These are phyloP conservation scores for Sporothrix protearum DNA, from an alignment of 2,329 filamentous ascomycete species.

Conservation along the genomic window DNA sequence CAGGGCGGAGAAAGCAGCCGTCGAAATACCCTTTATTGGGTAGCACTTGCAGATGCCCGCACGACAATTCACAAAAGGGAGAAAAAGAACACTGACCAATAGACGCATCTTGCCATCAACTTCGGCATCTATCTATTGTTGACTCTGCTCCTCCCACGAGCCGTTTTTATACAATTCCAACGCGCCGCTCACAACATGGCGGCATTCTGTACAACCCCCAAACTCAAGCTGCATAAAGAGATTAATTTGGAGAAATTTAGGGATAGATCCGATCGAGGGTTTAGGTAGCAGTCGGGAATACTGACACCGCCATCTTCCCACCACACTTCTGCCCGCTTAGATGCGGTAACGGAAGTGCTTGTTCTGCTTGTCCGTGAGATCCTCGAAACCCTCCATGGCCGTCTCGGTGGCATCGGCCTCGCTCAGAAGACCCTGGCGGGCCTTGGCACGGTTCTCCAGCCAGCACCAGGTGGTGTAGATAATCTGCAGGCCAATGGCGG, in stretches of 20 bases:
- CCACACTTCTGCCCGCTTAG: background rate
- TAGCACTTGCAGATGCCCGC: background rate
- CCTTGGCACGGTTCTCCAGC: slow-evolving; percentile 25
- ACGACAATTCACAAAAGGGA: background rate
- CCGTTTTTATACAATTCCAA: background rate
- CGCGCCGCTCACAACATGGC: background rate
- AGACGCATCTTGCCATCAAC: background rate
- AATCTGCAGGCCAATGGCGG: slow-evolving; percentile 25
- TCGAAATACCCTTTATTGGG: background rate
- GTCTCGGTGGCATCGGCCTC: slow-evolving; percentile 18
- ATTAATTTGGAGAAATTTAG: background rate
- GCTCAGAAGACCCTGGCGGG: slow-evolving; percentile 17
- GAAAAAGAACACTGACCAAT: background rate
- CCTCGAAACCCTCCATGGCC: slow-evolving; percentile 25
- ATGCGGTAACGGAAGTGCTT: slow-evolving; percentile 26
- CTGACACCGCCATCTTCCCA: too few species aligned
- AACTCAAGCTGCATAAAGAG: background rate
- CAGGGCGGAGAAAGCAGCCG: background rate
- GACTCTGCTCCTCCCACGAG: background rate
- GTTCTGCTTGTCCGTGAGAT: slow-evolving; percentile 29
- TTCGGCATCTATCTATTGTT: background rate
- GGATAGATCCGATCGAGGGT: background rate
- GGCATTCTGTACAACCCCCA: background rate
- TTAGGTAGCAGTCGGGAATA: too few species aligned
- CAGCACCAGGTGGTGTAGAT: slow-evolving; percentile 25